Evolutionary conservation across 1,284 basidiomycete genomes (phyloP).

Genomic region (Trichosporon ovoides): DNA sequence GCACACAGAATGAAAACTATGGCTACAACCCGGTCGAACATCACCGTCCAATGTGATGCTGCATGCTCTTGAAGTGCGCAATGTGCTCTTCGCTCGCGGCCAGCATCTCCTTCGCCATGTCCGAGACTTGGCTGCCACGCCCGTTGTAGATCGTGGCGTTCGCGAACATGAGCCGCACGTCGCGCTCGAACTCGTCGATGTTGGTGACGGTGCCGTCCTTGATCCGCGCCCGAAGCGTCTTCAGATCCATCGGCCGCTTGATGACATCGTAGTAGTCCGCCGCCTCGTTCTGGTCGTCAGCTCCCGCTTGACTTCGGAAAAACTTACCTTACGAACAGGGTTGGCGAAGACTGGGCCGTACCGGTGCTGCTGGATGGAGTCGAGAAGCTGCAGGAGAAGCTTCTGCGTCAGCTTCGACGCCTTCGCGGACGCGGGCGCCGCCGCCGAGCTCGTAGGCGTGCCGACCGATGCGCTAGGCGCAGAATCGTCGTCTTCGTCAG

Average conservation of each 20-base stretch:
- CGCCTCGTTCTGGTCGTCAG: constrained; percentile 40
- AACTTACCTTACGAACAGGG: constrained; percentile 65
- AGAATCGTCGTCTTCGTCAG: constrained; percentile 12
- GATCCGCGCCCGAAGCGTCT: constrained; percentile 74
- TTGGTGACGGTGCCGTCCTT: constrained; percentile 74
- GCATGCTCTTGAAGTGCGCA: constrained; percentile 58
- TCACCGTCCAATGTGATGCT: constrained; percentile 31
- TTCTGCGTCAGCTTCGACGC: constrained; percentile 54
- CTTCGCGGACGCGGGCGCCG: constrained; percentile 9
- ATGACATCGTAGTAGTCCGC: constrained; percentile 86
- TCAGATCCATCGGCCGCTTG: constrained; percentile 84
- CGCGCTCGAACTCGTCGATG: constrained; percentile 79
- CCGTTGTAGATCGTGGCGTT: constrained; percentile 95
- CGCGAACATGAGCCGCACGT: constrained; percentile 86
- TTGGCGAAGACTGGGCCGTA: constrained; percentile 85
- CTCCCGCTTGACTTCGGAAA: not conserved
- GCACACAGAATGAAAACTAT: not conserved
- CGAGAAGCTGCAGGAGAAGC: constrained; percentile 71
- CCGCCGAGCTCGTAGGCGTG: constrained; percentile 8
- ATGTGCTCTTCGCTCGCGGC: constrained; percentile 71
- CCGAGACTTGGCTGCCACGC: constrained; percentile 71
- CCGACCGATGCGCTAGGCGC: not conserved
- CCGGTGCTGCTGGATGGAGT: constrained; percentile 72
- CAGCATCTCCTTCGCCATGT: constrained; percentile 94
- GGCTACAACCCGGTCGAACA: not conserved